phyloP scores from a whole-genome alignment of 345 rosid genomes.

The Linum usitatissimum region DNA sequence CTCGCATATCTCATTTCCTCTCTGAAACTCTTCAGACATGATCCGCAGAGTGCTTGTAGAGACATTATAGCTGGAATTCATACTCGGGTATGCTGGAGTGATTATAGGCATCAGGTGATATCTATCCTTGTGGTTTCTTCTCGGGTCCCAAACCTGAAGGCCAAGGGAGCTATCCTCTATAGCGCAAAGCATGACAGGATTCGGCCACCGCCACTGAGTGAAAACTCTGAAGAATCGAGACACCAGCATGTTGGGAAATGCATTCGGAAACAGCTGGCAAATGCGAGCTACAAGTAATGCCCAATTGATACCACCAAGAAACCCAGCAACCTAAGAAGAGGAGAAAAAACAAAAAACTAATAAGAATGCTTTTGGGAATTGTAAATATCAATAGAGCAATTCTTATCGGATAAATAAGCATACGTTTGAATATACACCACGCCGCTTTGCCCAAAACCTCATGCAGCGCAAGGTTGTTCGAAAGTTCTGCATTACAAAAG shows the following conservation, averaged over 20 bases:
- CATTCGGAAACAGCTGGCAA: conserved; percentile 96
- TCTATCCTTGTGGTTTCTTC: conserved; percentile 75
- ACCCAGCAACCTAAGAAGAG: conserved; percentile 67
- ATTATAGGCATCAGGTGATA: conserved; percentile 93
- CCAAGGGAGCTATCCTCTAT: conserved; percentile 87
- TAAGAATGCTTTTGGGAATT: neutral
- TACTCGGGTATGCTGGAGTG: conserved; percentile 94
- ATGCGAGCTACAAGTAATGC: conserved; percentile 98
- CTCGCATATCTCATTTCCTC: conserved; percentile 92
- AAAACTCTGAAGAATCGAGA: conserved; percentile 92
- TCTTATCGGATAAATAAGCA: conserved; percentile 10
- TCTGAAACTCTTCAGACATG: conserved; percentile 85
- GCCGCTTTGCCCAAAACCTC: conserved; percentile 94
- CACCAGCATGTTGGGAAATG: conserved; percentile 80
- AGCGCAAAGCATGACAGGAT: conserved; percentile 84
- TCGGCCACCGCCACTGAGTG: conserved; percentile 97
- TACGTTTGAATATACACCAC: conserved; percentile 98
- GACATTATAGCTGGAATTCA: conserved; percentile 98
- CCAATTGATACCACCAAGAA: conserved; percentile 99
- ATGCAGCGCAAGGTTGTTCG: conserved; percentile 90
- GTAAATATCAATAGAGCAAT: conserved; percentile 5
- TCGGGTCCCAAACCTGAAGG: conserved; percentile 94
- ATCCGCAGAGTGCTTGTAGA: conserved; percentile 78
- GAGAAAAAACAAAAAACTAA: neutral
- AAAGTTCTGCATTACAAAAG: conserved; percentile 46